These are phyloP conservation scores for Diaporthe sp. DNA, from an alignment of 2,329 filamentous ascomycete species.

Conservation along the genomic window DNA sequence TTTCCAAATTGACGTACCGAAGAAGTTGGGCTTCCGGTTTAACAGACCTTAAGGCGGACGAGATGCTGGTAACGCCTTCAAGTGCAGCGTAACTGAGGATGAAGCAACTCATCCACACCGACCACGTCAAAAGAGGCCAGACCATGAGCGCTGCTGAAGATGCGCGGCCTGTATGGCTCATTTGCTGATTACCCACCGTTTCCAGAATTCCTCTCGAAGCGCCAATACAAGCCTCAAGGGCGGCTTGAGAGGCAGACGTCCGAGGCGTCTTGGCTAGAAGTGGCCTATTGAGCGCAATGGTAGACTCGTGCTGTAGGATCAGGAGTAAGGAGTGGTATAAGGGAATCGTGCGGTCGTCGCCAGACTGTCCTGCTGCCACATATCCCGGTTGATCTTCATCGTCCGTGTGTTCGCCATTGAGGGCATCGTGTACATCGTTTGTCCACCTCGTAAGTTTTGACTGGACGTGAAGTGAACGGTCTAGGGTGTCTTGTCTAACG, in stretches of 20 bases:
- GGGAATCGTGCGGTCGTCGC: not conserved
- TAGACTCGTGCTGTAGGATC: conserved; percentile 37
- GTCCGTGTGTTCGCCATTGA: conserved; percentile 20
- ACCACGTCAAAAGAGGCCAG: conserved; percentile 39
- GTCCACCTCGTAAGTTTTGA: conserved; percentile 35
- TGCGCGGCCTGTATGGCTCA: not conserved
- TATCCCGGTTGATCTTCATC: conserved; percentile 10
- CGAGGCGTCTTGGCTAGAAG: conserved; percentile 35
- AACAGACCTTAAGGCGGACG: conserved; percentile 34
- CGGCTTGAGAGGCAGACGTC: conserved; percentile 37
- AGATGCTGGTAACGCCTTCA: conserved; percentile 35
- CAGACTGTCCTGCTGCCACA: not conserved
- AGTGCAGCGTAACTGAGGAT: conserved; percentile 38
- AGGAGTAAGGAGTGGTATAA: conserved; percentile 30
- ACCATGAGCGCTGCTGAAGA: conserved; percentile 27
- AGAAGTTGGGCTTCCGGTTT: too few relatives aligned
- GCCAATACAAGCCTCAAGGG: conserved; percentile 38
- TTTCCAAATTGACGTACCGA: not conserved
- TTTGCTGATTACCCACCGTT: conserved; percentile 10
- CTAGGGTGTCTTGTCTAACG: conserved; percentile 34
- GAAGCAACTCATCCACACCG: conserved; percentile 39
- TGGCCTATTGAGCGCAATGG: conserved; percentile 37
- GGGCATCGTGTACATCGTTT: conserved; percentile 35
- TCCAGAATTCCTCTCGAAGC: conserved; percentile 37
- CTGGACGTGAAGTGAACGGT: conserved; percentile 35